Conservation (phyloP, 257 asterid genomes). For the Jaltomata sinuosa region DNA sequence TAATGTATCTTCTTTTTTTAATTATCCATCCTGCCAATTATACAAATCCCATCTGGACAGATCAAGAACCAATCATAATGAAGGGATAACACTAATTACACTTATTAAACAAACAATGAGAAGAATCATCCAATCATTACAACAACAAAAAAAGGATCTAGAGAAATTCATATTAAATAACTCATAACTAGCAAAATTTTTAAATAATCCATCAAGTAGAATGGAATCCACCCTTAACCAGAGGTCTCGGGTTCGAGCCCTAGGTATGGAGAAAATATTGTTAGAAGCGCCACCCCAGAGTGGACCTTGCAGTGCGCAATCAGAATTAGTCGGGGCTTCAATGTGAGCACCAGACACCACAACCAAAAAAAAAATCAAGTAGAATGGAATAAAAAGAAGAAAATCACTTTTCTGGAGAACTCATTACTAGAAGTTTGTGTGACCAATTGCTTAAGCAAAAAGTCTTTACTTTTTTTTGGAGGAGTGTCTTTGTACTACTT, state of each 20-base stretch:
- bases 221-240: too few relatives aligned
- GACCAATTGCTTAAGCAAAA: not conserved
- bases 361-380: not conserved
- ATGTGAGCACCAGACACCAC: too few relatives aligned
- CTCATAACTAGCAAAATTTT: not conserved
- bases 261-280: too few relatives aligned
- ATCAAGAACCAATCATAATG: not conserved
- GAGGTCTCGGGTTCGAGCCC: too few relatives aligned
- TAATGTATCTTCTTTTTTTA: not conserved
- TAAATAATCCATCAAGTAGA: not conserved
- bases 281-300: too few relatives aligned
- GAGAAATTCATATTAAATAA: not conserved
- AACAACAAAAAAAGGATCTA: not conserved
- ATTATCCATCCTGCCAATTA: not conserved
- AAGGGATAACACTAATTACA: not conserved
- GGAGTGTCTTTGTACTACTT: not conserved
- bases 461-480: not conserved
- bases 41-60: not conserved
- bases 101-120: not conserved
- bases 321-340: too few relatives aligned
- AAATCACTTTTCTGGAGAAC: not conserved
- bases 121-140: not conserved
- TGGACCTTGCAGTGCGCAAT: too few relatives aligned
- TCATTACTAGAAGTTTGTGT: not conserved
- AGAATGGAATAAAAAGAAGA: not conserved